Conservation (phyloP, 2,329 filamentous ascomycete species). For the Tolypocladium tropicale region DNA sequence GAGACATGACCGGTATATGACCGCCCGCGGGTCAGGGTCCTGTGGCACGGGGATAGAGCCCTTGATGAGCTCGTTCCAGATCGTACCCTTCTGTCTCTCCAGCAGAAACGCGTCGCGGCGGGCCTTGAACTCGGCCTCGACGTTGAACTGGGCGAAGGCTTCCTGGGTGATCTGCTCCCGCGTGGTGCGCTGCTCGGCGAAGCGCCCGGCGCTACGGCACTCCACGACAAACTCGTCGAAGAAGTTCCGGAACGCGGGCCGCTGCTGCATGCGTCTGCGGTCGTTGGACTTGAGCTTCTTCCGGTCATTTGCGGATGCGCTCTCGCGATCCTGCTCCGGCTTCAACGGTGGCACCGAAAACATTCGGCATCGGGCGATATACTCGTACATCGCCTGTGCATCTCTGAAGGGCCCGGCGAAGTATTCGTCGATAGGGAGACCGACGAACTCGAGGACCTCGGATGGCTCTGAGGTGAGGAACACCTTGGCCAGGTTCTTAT, state of each 20-base stretch:
- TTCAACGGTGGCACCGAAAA: constrained; percentile 32
- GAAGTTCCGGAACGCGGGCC: constrained; percentile 51
- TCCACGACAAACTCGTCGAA: constrained; percentile 51
- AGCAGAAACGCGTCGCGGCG: constrained; percentile 30
- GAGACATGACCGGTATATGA: constrained; percentile 21
- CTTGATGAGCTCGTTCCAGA: constrained; percentile 38
- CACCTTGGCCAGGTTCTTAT: constrained; percentile 48
- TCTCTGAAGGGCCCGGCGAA: constrained; percentile 47
- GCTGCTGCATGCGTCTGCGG: constrained; percentile 40
- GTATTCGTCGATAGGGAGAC: constrained; percentile 33
- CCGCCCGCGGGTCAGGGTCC: constrained; percentile 11
- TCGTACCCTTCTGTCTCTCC: constrained; percentile 26
- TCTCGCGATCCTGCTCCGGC: constrained; percentile 9
- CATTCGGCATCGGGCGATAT: constrained; percentile 46
- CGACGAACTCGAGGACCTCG: constrained; percentile 51
- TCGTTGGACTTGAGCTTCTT: constrained; percentile 42
- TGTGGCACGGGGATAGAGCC: constrained; percentile 12
- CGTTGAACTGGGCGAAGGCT: constrained; percentile 41
- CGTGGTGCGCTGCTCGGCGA: constrained; percentile 13
- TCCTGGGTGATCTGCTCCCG: constrained; percentile 39
- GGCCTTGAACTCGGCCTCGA: constrained; percentile 30
- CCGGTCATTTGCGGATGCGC: constrained; percentile 13
- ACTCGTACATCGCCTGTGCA: constrained; percentile 50
- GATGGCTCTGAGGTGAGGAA: constrained; percentile 48
- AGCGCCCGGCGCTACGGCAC: constrained; percentile 30